phyloP scores from a whole-genome alignment of 768 basidiomycete species.

The Leccinum uliginosum region DNA sequence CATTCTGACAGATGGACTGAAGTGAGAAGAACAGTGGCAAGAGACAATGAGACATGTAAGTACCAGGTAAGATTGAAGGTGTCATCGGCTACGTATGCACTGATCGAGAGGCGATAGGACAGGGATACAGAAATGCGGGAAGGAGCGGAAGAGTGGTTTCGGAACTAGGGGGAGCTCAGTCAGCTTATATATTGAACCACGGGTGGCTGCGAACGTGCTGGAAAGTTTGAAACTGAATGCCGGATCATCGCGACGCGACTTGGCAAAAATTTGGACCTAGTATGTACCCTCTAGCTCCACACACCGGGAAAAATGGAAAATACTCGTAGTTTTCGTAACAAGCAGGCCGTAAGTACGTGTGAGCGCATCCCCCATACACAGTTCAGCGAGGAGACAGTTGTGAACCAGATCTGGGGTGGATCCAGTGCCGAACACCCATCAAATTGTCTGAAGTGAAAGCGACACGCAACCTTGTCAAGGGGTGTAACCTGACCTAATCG shows the following conservation, averaged over 20 bases:
- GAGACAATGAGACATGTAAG: neutral
- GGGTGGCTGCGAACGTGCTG: conserved; percentile 21
- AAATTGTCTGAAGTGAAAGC: neutral
- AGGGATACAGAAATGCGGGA: neutral
- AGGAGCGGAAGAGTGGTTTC: neutral
- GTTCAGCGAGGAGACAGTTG: neutral
- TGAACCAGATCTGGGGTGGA: neutral
- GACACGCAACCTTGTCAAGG: neutral
- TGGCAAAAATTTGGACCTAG: neutral
- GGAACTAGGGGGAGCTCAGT: neutral
- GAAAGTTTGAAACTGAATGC: conserved; percentile 1
- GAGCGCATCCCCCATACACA: neutral
- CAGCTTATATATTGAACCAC: conserved; percentile 23
- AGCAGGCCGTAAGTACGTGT: neutral
- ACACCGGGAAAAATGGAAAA: neutral
- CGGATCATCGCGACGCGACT: conserved; percentile 1
- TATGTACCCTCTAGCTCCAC: conserved; percentile 2
- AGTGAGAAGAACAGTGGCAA: neutral
- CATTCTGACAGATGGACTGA: conserved; percentile 48
- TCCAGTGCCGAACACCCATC: neutral
- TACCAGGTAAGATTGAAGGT: conserved; percentile 26
- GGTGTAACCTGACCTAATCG: neutral
- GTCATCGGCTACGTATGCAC: conserved; percentile 19
- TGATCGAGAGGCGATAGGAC: neutral
- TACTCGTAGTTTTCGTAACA: conserved; percentile 12